Conservation (phyloP, 495 filamentous ascomycete genomes). For the Thermochaetoides thermophila region DNA sequence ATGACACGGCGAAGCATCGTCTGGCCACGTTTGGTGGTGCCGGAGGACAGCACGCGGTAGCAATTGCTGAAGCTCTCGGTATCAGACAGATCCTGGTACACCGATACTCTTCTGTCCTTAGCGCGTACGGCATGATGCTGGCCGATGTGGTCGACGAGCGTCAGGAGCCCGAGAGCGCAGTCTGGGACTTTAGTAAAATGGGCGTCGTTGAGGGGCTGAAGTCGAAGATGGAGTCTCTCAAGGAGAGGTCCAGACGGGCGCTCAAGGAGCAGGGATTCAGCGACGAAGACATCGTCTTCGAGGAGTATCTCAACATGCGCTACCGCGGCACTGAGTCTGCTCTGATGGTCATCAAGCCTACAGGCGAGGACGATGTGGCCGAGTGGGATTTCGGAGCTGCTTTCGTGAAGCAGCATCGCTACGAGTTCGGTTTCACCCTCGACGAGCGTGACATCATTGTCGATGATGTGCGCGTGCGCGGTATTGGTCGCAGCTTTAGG, state of each 20-base stretch:
- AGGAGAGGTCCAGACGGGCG: slow-evolving; percentile 47
- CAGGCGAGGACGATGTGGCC: slow-evolving; percentile 44
- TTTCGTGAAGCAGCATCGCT: slow-evolving; percentile 75
- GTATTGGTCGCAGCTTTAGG: slow-evolving; percentile 76
- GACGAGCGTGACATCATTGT: slow-evolving; percentile 83
- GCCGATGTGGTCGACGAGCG: slow-evolving; percentile 90
- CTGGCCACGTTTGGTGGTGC: slow-evolving; percentile 90
- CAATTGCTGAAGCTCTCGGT: slow-evolving; percentile 82
- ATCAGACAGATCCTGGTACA: slow-evolving; percentile 81
- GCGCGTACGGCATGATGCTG: slow-evolving; percentile 91
- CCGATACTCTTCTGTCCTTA: slow-evolving; percentile 84
- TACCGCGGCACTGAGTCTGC: slow-evolving; percentile 81
- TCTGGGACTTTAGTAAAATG: slow-evolving; percentile 50
- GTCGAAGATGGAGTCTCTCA: slow-evolving; percentile 46
- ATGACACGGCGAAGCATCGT: slow-evolving; percentile 79
- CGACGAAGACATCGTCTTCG: slow-evolving; percentile 57
- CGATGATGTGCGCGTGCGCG: slow-evolving; percentile 79
- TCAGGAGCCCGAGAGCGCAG: slow-evolving; percentile 78
- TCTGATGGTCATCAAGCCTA: slow-evolving; percentile 65
- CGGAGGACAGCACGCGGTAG: slow-evolving; percentile 88
- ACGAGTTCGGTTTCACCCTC: slow-evolving; percentile 89
- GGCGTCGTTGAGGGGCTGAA: slow-evolving; percentile 37
- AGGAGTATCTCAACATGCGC: slow-evolving; percentile 81
- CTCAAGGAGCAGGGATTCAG: slow-evolving; percentile 63
- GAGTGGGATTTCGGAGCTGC: slow-evolving; percentile 70